These are phyloP conservation scores for Phytophthora fragariaefolia DNA, from an alignment of 352 stramenopile genomes.

Conservation along the genomic window DNA sequence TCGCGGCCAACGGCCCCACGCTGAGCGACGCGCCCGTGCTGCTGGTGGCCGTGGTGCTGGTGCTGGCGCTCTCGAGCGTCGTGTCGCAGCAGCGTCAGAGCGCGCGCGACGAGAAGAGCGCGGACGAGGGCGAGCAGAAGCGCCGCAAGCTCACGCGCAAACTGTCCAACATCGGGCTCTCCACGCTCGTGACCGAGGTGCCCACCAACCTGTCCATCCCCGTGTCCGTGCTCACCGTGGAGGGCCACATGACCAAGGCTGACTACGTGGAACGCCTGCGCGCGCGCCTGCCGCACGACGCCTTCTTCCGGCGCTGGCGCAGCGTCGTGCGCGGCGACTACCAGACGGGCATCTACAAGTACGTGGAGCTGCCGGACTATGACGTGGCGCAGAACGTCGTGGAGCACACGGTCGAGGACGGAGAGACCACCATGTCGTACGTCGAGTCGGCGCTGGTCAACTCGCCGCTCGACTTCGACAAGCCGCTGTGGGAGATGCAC, in stretches of 20 bases:
- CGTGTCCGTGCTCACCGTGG: constrained; percentile 65
- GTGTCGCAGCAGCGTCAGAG: constrained; percentile 36
- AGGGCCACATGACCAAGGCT: constrained; percentile 50
- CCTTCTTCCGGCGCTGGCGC: constrained; percentile 77
- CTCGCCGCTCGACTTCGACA: constrained; percentile 64
- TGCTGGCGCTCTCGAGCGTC: constrained; percentile 45
- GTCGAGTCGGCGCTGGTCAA: constrained; percentile 75
- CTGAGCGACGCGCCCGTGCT: constrained; percentile 34
- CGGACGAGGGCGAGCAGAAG: neutral
- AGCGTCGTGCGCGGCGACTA: constrained; percentile 59
- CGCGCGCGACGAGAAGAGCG: neutral
- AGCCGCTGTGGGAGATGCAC: constrained; percentile 81
- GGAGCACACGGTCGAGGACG: constrained; percentile 57
- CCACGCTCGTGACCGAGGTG: constrained; percentile 77
- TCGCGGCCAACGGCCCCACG: constrained; percentile 30
- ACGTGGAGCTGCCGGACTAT: constrained; percentile 65
- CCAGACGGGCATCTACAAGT: constrained; percentile 53
- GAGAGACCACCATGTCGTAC: constrained; percentile 66
- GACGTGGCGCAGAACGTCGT: constrained; percentile 61
- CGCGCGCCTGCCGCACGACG: constrained; percentile 52
- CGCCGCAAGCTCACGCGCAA: constrained; percentile 51
- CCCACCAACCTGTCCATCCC: constrained; percentile 82
- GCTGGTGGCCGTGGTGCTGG: constrained; percentile 39
- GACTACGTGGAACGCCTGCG: constrained; percentile 62
- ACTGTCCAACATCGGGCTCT: constrained; percentile 76